Base-by-base conservation (phyloP, 345 rosid species). In the Ceriops tagal region DNA sequence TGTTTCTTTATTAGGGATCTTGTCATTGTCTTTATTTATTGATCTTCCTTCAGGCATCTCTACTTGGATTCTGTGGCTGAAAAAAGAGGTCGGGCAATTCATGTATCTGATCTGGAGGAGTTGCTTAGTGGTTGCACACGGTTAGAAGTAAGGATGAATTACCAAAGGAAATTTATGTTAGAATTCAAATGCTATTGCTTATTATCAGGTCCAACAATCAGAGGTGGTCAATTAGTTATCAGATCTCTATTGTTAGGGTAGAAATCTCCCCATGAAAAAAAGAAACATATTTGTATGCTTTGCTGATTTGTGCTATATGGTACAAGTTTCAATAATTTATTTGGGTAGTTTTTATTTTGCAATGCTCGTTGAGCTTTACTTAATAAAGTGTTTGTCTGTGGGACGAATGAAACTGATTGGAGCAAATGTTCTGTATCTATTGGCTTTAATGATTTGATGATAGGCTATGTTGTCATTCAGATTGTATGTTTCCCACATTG, bases 41-140 rank as follows among this genome's bases (percentile, higher is more conserved):
- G 15, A 57, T 58, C 72, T 62, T 55, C 71, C 21, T 75, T 73
- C 79, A 93, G 89, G 86, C 82, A 82, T 35, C 83, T 93, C 56
- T 85, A 78, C 85, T 78, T 93, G 85, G 96, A 92, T 68, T 89
- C 98, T 4, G 91, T 89, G 51, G 93, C 92, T 18, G 97, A 91
- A 71, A 89, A 88, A 76, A 77, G 92, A 73, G 93, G 96, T 61
- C 82, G 89, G 30, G 79, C 88, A 19, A 73, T 89, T 81, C 88
- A 73, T 78, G 77, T 83, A 35, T 80, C 83, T 75, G 97, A 88
- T 65, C 83, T 91, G 71, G 92, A 91, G 84, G 92, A 84, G 76
- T 82, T 93, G 75, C 91, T 91, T 2, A 69, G 75, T 68, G 90
- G 96, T 60, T 93, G 98, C 85, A 72, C 82, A 15, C 85, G 77